These are phyloP conservation scores for Gracilaria caudata DNA, from an alignment of 23 red algal genomes.

Conservation along the genomic window DNA sequence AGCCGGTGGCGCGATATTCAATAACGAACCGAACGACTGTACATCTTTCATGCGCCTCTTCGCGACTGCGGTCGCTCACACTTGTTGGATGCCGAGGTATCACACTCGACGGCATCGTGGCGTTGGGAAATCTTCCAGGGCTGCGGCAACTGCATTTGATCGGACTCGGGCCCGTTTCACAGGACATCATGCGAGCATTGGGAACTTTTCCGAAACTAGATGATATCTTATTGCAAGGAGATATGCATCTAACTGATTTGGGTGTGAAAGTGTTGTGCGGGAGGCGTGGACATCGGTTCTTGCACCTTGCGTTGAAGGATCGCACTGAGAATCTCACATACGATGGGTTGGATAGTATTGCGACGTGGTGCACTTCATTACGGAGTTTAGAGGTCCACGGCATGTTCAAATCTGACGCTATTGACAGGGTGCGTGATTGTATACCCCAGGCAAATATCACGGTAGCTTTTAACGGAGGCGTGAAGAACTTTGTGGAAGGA, in stretches of 20 bases:
- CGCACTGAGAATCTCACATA: conserved; percentile 53
- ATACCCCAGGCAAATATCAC: conserved; percentile 28
- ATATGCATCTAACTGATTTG: conserved; percentile 56
- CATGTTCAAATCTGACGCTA: conserved; percentile 42
- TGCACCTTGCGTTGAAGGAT: conserved; percentile 46
- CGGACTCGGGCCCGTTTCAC: conserved; percentile 36
- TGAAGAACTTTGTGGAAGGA: conserved; percentile 1
- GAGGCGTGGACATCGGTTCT: conserved; percentile 39
- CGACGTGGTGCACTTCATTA: conserved; percentile 48
- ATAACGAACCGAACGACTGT: conserved; percentile 35
- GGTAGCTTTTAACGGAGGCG: conserved; percentile 12
- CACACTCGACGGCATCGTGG: conserved; percentile 40
- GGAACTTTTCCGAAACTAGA: conserved; percentile 52
- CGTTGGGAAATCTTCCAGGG: conserved; percentile 43
- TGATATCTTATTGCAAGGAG: conserved; percentile 33
- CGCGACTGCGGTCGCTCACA: conserved; percentile 35
- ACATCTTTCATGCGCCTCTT: conserved; percentile 52
- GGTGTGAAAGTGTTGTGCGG: conserved; percentile 61
- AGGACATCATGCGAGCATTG: conserved; percentile 38
- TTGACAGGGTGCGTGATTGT: conserved; percentile 41
- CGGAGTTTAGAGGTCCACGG: conserved; percentile 37
- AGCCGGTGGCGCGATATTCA: background rate
- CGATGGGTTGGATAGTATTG: conserved; percentile 49
- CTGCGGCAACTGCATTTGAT: conserved; percentile 27
- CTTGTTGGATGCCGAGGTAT: conserved; percentile 48